These are phyloP conservation scores for Discostella stelligeroides DNA, from an alignment of 108 stramenopile genomes.

Conservation along the genomic window DNA sequence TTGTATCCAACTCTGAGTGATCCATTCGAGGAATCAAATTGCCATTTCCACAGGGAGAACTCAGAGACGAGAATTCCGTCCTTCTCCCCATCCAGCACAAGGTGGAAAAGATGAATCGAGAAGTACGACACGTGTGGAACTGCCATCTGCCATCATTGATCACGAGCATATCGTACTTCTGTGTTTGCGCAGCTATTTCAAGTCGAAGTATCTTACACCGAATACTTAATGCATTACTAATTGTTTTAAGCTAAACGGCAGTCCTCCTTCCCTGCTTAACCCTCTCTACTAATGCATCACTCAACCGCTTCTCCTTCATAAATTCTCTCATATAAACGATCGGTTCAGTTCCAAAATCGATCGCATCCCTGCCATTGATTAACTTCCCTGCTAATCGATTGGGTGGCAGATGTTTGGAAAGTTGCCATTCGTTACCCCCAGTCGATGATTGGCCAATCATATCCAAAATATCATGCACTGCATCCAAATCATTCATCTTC, in stretches of 20 bases:
- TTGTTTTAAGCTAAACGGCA: background rate
- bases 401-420: slow-evolving; percentile 61
- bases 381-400: slow-evolving; percentile 74
- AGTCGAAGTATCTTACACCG: too few relatives aligned
- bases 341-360: slow-evolving; percentile 84
- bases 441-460: slow-evolving; percentile 46
- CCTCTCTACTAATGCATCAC: slow-evolving; percentile 66
- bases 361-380: slow-evolving; percentile 74
- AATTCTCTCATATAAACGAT: slow-evolving; percentile 92
- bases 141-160: too few relatives aligned
- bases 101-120: too few relatives aligned
- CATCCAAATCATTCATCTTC: slow-evolving; percentile 97
- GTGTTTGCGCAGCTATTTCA: too few relatives aligned
- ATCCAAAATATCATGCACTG: slow-evolving; percentile 78
- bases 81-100: too few relatives aligned
- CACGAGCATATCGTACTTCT: too few relatives aligned
- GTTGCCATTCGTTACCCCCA: slow-evolving; percentile 19
- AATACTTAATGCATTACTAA: too few relatives aligned
- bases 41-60: too few relatives aligned
- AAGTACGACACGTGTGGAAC: too few relatives aligned
- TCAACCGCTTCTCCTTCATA: slow-evolving; percentile 72
- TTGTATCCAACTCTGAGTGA: too few relatives aligned
- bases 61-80: too few relatives aligned
- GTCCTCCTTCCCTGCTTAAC: slow-evolving; percentile 17
- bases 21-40: too few relatives aligned